Evolutionary conservation across 352 stramenopile genomes (phyloP).

Genomic region (Phytophthora ramorum): DNA sequence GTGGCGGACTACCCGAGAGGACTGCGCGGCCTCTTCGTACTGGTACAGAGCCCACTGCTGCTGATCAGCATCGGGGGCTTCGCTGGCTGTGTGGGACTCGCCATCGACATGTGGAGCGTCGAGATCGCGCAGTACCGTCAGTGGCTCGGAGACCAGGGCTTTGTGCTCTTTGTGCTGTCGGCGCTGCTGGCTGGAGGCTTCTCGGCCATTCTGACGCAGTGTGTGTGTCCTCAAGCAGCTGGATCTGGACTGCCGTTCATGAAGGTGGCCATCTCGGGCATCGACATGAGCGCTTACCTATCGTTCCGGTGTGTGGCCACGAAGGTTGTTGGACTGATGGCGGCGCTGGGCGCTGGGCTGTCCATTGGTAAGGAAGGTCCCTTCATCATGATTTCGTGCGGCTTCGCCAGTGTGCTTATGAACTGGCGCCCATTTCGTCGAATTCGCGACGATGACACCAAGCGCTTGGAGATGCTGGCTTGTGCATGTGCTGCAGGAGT

Average conservation of each 20-base stretch:
- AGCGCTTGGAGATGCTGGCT: constrained; percentile 84
- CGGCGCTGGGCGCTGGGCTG: constrained; percentile 64
- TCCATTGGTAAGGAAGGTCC: constrained; percentile 89
- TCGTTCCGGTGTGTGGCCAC: constrained; percentile 73
- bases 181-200: constrained; percentile 57
- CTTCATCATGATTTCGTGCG: constrained; percentile 90
- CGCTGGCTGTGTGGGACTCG: constrained; percentile 65
- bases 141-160: constrained; percentile 57
- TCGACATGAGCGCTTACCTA: constrained; percentile 81
- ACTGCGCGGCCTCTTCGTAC: constrained; percentile 62
- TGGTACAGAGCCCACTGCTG: constrained; percentile 77
- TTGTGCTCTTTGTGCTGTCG: constrained; percentile 66
- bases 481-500: constrained; percentile 83
- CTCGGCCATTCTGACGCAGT: constrained; percentile 59
- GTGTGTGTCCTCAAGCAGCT: constrained; percentile 71
- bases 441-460: constrained; percentile 82
- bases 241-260: constrained; percentile 84
- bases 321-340: constrained; percentile 76
- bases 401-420: constrained; percentile 84
- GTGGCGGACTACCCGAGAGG: constrained; percentile 67
- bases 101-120: constrained; percentile 68
- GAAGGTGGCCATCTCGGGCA: constrained; percentile 84
- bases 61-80: constrained; percentile 75
- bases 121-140: constrained; percentile 74
- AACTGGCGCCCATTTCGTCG: constrained; percentile 68